Conservation (phyloP, 306 rosid genomes). For the Glycine soja region DNA sequence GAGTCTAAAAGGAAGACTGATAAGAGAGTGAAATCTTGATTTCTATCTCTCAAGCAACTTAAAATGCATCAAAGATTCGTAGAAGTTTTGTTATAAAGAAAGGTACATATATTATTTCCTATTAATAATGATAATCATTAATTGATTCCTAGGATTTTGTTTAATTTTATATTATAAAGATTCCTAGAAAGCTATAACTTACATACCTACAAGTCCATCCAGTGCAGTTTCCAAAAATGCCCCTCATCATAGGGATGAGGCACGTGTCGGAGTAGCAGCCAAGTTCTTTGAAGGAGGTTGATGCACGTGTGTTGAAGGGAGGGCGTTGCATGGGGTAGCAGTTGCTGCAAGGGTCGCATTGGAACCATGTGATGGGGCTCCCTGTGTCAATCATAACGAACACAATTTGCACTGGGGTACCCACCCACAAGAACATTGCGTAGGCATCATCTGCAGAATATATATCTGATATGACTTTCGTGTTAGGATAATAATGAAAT, state of each 20-base stretch:
- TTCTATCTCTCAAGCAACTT: no score
- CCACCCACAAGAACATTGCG: conserved; percentile 50
- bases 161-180: no score
- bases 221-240: conserved; percentile 34
- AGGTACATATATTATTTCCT: no score
- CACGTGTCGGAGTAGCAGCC: conserved; percentile 46
- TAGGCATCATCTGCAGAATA: conserved; percentile 37
- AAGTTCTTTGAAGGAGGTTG: conserved; percentile 41
- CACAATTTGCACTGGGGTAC: conserved; percentile 50
- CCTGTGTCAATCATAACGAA: conserved; percentile 41
- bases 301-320: conserved; percentile 34
- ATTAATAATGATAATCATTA: no score
- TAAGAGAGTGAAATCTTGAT: no score
- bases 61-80: no score
- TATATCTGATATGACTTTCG: conserved; percentile 20
- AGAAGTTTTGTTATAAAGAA: no score
- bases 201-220: conserved; percentile 31
- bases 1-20: no score
- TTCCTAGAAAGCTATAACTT: no score
- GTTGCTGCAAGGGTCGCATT: conserved; percentile 47
- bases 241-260: conserved; percentile 43
- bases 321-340: conserved; percentile 50
- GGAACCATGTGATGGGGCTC: conserved; percentile 53
- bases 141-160: no score
- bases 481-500: conserved; percentile 4